phyloP scores from a whole-genome alignment of 805 yeast genomes.

The Nakazawaea holstii region DNA sequence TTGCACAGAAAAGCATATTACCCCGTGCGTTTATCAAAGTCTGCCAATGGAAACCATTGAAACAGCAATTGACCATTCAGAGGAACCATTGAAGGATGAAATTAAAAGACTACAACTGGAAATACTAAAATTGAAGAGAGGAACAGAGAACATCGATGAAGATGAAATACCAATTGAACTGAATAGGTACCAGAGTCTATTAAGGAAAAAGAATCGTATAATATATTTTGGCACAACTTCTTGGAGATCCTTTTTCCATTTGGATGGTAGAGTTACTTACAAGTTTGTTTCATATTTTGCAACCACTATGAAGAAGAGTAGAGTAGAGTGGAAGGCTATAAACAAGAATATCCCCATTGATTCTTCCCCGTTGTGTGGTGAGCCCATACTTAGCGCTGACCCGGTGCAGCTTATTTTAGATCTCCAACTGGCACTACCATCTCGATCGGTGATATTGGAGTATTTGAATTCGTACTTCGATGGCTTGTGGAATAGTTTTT shows the following conservation, averaged over 20 bases:
- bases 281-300: background rate
- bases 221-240: background rate
- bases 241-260: background rate
- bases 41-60: too few relatives aligned
- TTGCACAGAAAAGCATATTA: background rate
- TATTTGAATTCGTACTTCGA: background rate
- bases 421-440: background rate
- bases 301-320: background rate
- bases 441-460: background rate
- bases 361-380: too few relatives aligned
- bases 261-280: background rate
- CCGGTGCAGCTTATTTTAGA: background rate
- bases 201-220: background rate
- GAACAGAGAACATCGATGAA: background rate
- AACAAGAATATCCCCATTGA: background rate
- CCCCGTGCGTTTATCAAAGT: background rate
- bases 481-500: conserved; percentile 22
- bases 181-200: background rate
- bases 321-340: background rate
- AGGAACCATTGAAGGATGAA: too few relatives aligned
- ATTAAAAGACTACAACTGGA: too few relatives aligned
- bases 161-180: background rate
- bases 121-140: background rate
- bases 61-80: background rate
- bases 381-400: background rate